Evolutionary conservation across 2,329 filamentous ascomycete species (phyloP).

Genomic region (Sarocladium kiliense): DNA sequence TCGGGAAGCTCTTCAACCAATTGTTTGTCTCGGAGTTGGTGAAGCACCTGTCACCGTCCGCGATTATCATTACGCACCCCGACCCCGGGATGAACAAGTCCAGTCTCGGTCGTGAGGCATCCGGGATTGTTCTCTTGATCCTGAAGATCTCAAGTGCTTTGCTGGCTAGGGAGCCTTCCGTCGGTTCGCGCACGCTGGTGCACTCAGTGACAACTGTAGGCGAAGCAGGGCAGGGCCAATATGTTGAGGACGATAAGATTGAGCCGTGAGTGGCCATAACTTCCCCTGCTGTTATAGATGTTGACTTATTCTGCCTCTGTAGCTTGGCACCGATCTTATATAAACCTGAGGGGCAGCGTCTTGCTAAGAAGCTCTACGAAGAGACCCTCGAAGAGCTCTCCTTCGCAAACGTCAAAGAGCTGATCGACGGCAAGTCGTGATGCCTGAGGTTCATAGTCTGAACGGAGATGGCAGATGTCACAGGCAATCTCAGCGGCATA

Average conservation of each 20-base stretch:
- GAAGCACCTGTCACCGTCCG: not conserved
- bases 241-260: slow-evolving; percentile 9
- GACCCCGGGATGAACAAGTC: slow-evolving; percentile 9
- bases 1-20: slow-evolving; percentile 3
- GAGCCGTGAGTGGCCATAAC: slow-evolving; percentile 8
- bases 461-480: too few relatives aligned
- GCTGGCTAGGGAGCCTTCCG: not conserved
- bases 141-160: not conserved
- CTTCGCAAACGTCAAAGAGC: slow-evolving; percentile 1
- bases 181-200: slow-evolving; percentile 7
- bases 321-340: slow-evolving; percentile 1
- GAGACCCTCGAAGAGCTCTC: slow-evolving; percentile 10
- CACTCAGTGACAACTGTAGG: slow-evolving; percentile 5
- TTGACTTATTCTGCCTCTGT: not conserved
- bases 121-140: not conserved
- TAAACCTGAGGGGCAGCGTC: not conserved
- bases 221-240: slow-evolving; percentile 9
- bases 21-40: slow-evolving; percentile 10
- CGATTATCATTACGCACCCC: not conserved
- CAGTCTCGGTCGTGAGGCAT: not conserved
- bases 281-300: not conserved
- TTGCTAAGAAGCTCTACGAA: slow-evolving; percentile 5
- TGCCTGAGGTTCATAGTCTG: too few relatives aligned
- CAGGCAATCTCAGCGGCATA: too few relatives aligned
- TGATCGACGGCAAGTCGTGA: not conserved